Evolutionary conservation across 1,284 basidiomycete species (phyloP), one percentile per base, ranked within the genome.

Genomic region (Pseudomicrostroma phylloplanum): DNA sequence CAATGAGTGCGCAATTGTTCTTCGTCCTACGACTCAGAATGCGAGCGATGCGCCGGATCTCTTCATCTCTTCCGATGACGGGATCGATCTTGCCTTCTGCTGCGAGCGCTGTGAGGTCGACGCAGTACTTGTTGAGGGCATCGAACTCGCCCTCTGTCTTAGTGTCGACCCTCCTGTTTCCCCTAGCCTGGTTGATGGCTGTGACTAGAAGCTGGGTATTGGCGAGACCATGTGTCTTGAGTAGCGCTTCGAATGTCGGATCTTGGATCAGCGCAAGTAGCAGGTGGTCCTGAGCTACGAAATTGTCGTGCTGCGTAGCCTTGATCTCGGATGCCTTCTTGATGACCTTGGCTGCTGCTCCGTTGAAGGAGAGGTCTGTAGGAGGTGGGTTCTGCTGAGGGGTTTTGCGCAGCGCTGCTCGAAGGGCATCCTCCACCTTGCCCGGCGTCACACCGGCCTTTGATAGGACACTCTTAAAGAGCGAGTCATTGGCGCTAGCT

Each of bases 41-140:
- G 80, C 96, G 91, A 63, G 94, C 89, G 0, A 90, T 91, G 54
- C 92, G 82, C 23, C 89, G 85, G 66, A 96, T 94, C 81, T 96
- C 93, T 86, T 76, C 53, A 61, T 70, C 70, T 46, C 72, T 60
- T n/a, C 64, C 73, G 88, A 87, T 78, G 89, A 72, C 70, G 2
- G 70, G 70, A 42, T 72, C 70, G 19, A 71, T 48, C 43, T 69
- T 70, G 30, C 70, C 70, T 26, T 72, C 66, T 11, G 54, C 54
- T 21, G 70, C 70, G 12, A 71, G 61, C 15, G 67, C 61, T 36
- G 70, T 72, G 23, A 72, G 56, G 59, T 82, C 80, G 12, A 73
- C 67, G 40, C 80, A 80, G 66, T 81, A 82, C 67, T 80, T 81
- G 41, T 65, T 65, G 46, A 80, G 66, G 9, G 79, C 78, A 57